Percentiles rank a stretch among this genome's conserved stretches.
phyloP scores from a whole-genome alignment of 306 rosid genomes.

The Cyamopsis tetragonoloba region DNA sequence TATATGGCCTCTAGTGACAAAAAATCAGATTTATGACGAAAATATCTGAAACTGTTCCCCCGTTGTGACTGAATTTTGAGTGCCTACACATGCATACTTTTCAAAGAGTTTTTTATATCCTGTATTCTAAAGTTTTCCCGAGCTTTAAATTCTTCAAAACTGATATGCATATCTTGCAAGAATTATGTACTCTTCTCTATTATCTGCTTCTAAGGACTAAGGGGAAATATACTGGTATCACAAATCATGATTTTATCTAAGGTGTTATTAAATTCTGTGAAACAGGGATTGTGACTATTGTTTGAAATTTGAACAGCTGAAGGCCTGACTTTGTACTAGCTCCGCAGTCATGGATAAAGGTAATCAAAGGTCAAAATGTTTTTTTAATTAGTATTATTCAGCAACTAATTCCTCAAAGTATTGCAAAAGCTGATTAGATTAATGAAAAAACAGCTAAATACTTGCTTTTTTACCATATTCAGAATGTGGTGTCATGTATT shows the following conservation, averaged over 20 bases:
- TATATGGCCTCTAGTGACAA: background rate
- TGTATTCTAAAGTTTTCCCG: background rate
- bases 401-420: background rate
- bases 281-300: constrained; percentile 30
- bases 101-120: background rate
- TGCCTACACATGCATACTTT: background rate
- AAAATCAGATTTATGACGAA: background rate
- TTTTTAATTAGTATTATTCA: background rate
- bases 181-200: background rate
- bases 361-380: constrained; percentile 17
- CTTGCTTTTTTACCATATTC: background rate
- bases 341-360: constrained; percentile 49
- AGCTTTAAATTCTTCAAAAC: background rate
- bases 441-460: background rate
- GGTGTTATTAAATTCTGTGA: constrained; percentile 1
- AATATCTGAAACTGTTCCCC: background rate
- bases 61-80: background rate
- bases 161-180: background rate
- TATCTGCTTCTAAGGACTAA: background rate
- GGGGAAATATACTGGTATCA: constrained; percentile 4
- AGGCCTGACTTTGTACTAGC: constrained; percentile 22
- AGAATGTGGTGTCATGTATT: background rate
- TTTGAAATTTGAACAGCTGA: constrained; percentile 16
- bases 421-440: background rate
- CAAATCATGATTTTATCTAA: constrained; percentile 23